A percentile compares a stretch with the other conserved stretches of the same genome.
Evolutionary conservation across 768 basidiomycete genomes (phyloP).

Genomic region (Tulasnella sp.): DNA sequence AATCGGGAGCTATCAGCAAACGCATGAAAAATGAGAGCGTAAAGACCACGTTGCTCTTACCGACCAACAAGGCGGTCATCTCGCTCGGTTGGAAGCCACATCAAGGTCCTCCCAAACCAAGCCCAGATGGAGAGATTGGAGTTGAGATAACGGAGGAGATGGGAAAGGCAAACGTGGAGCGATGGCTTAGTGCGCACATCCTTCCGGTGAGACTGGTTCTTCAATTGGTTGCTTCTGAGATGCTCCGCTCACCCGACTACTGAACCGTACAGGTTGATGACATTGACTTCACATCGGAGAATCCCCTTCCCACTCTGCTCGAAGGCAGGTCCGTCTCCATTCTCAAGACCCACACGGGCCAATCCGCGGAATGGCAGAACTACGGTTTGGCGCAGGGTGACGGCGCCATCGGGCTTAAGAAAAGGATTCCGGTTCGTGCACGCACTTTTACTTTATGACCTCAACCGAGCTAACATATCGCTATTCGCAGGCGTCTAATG

Average conservation of each 20-base stretch:
- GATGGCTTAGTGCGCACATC: slow-evolving; percentile 80
- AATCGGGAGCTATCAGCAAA: neutral
- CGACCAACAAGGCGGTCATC: slow-evolving; percentile 86
- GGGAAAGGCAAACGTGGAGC: slow-evolving; percentile 64
- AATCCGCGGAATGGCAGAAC: slow-evolving; percentile 45
- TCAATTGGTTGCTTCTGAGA: neutral
- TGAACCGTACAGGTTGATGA: neutral
- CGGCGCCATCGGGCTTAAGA: slow-evolving; percentile 47
- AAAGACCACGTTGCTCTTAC: slow-evolving; percentile 64
- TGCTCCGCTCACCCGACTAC: neutral
- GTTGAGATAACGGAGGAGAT: slow-evolving; percentile 52
- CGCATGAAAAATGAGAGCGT: slow-evolving; percentile 15
- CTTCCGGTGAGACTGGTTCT: slow-evolving; percentile 57
- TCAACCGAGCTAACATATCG: neutral
- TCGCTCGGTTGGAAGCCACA: slow-evolving; percentile 72
- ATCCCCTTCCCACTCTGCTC: slow-evolving; percentile 47
- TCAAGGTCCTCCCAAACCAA: slow-evolving; percentile 30
- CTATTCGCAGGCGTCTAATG: slow-evolving; percentile 48
- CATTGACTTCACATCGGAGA: neutral
- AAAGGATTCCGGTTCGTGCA: slow-evolving; percentile 55
- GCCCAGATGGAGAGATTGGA: slow-evolving; percentile 20
- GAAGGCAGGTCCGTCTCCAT: slow-evolving; percentile 57
- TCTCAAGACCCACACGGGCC: slow-evolving; percentile 39
- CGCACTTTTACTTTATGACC: neutral
- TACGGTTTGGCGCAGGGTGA: slow-evolving; percentile 51